phyloP scores from a whole-genome alignment of 208 protist species.

The Tritrichomonas musculus region DNA sequence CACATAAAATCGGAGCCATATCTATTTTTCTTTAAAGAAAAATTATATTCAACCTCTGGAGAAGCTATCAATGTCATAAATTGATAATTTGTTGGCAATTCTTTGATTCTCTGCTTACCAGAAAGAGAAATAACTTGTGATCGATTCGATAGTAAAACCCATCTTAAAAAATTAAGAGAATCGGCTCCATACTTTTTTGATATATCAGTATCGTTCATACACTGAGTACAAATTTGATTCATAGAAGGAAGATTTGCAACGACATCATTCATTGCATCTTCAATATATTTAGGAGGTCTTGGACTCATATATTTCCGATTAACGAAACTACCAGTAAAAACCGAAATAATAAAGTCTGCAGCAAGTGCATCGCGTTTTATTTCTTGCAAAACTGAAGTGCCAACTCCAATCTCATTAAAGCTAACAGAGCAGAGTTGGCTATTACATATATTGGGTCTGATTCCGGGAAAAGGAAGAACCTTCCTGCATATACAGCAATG shows the following conservation, averaged over 20 bases:
- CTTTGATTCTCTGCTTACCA: not conserved
- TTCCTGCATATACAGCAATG: not conserved
- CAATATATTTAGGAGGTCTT: not conserved
- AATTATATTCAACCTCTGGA: not conserved
- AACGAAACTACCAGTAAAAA: not conserved
- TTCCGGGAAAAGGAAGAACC: not conserved
- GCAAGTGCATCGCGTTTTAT: not conserved
- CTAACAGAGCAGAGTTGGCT: not conserved
- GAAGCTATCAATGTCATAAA: not conserved
- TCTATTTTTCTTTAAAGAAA: not conserved
- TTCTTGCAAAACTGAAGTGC: not conserved
- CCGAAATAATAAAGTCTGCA: not conserved
- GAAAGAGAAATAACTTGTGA: not conserved
- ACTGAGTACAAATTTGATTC: not conserved
- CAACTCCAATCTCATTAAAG: not conserved
- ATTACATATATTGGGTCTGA: not conserved
- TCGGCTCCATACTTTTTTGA: no score
- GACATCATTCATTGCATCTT: not conserved
- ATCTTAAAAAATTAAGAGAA: not conserved
- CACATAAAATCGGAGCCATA: not conserved
- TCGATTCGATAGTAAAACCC: not conserved
- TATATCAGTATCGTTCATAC: not conserved
- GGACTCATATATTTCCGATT: not conserved
- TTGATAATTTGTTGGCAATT: not conserved
- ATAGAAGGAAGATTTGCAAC: not conserved